Percentiles rank a stretch among this genome's conserved stretches.
Evolutionary conservation across 148 eudicot genomes (phyloP).

Genomic region (Selenicereus undatus): DNA sequence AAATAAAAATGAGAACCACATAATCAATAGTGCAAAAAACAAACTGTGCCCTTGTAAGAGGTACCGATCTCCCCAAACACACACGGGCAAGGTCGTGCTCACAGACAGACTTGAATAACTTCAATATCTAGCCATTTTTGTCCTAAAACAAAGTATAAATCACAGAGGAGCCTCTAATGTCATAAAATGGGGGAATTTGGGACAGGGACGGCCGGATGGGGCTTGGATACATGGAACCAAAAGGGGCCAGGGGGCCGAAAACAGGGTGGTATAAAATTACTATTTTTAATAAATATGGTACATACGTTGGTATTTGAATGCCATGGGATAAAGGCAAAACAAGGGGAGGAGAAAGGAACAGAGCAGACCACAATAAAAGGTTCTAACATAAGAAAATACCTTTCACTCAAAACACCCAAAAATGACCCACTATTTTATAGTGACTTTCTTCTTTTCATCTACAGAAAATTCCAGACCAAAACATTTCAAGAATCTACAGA

Average conservation of each 20-base stretch:
- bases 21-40: background rate
- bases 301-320: conserved; percentile 6
- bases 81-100: background rate
- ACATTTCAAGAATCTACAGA: conserved; percentile 3
- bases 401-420: background rate
- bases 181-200: background rate
- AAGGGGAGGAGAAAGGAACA: conserved; percentile 4
- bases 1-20: background rate
- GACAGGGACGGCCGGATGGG: background rate
- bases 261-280: background rate
- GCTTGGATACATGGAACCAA: too few relatives aligned
- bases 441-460: background rate
- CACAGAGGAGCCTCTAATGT: background rate
- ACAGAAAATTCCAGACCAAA: background rate
- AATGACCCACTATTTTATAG: background rate
- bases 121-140: too few relatives aligned
- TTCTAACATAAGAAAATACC: background rate
- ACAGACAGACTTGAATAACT: background rate
- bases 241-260: too few relatives aligned
- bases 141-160: background rate
- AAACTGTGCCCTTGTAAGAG: too few relatives aligned
- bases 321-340: conserved; percentile 23
- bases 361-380: conserved; percentile 10
- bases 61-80: background rate
- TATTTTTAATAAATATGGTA: background rate